These are phyloP conservation scores for Phytophthora constricta DNA, from an alignment of 352 stramenopile genomes.

Conservation along the genomic window DNA sequence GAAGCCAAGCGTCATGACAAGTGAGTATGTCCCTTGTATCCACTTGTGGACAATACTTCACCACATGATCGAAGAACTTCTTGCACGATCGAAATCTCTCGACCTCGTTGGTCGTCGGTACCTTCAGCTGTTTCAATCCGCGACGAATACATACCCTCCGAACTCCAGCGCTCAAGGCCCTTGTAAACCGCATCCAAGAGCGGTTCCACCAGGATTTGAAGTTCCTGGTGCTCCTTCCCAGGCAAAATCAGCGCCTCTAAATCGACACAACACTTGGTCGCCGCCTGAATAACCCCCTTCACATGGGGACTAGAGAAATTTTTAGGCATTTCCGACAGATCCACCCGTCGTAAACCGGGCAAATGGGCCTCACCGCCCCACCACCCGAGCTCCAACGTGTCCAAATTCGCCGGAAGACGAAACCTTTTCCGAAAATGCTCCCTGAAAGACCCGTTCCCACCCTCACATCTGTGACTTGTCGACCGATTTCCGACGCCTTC, in stretches of 20 bases:
- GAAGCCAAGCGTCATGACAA: conserved; percentile 31
- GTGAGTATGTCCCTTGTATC: conserved; percentile 42
- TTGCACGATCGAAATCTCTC: conserved; percentile 20
- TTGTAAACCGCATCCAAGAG: conserved; percentile 32
- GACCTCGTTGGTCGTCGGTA: conserved; percentile 29
- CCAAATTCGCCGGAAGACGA: conserved; percentile 24
- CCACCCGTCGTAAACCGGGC: conserved; percentile 20
- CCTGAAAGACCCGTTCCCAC: conserved; percentile 18
- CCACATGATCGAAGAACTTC: conserved; percentile 35
- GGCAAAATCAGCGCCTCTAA: conserved; percentile 35
- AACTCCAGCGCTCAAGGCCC: conserved; percentile 28
- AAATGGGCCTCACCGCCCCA: conserved; percentile 22
- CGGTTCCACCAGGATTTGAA: conserved; percentile 1
- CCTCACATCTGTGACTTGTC: conserved; percentile 36
- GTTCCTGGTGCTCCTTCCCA: conserved; percentile 16
- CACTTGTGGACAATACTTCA: conserved; percentile 33
- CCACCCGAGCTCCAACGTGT: conserved; percentile 34
- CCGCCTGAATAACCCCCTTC: conserved; percentile 23
- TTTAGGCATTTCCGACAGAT: conserved; percentile 35
- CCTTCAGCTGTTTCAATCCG: conserved; percentile 34
- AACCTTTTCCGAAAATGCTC: conserved; percentile 23
- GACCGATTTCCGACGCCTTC: conserved; percentile 16
- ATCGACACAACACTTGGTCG: conserved; percentile 24
- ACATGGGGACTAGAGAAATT: conserved; percentile 16
- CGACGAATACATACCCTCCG: conserved; percentile 6